Percentiles rank a stretch among this genome's conserved stretches.
Evolutionary conservation across 2,329 filamentous ascomycete species (phyloP).

Genomic region (Nemania diffusa): DNA sequence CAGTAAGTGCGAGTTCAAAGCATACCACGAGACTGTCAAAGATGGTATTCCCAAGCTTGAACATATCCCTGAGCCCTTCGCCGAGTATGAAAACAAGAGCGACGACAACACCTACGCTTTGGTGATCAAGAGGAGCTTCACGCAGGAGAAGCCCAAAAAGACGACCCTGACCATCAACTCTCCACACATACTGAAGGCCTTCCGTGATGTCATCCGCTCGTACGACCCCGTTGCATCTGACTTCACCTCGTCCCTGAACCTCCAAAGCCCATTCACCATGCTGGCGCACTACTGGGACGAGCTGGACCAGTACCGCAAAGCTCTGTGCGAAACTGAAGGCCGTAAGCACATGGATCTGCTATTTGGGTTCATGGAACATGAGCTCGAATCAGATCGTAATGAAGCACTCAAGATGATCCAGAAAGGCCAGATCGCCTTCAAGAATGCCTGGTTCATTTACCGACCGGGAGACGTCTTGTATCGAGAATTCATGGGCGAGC

Average conservation of each 20-base stretch:
- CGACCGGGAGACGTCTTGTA: constrained; percentile 46
- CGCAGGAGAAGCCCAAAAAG: constrained; percentile 35
- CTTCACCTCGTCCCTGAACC: constrained; percentile 42
- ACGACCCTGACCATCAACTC: constrained; percentile 45
- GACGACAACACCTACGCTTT: constrained; percentile 44
- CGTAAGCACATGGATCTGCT: constrained; percentile 44
- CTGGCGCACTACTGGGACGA: constrained; percentile 46
- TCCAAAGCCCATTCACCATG: constrained; percentile 44
- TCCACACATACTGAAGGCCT: constrained; percentile 43
- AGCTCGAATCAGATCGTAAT: constrained; percentile 41
- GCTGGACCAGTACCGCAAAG: constrained; percentile 41
- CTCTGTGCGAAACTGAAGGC: constrained; percentile 8
- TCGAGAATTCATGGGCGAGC: constrained; percentile 39
- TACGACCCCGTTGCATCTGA: constrained; percentile 44
- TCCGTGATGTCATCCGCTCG: constrained; percentile 41
- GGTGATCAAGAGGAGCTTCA: constrained; percentile 40
- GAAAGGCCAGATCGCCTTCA: constrained; percentile 43
- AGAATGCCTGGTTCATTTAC: constrained; percentile 45
- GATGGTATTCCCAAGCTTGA: constrained; percentile 32
- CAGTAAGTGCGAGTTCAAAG: constrained; percentile 43
- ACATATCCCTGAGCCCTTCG: constrained; percentile 40
- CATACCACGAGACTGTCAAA: constrained; percentile 39
- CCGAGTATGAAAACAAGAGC: constrained; percentile 27
- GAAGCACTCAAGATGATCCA: constrained; percentile 41
- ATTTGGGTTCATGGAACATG: constrained; percentile 47